Evolutionary conservation across 2,329 filamentous ascomycete species (phyloP), one percentile per base, ranked within the genome.

Genomic region (Aspergillus fischeri): DNA sequence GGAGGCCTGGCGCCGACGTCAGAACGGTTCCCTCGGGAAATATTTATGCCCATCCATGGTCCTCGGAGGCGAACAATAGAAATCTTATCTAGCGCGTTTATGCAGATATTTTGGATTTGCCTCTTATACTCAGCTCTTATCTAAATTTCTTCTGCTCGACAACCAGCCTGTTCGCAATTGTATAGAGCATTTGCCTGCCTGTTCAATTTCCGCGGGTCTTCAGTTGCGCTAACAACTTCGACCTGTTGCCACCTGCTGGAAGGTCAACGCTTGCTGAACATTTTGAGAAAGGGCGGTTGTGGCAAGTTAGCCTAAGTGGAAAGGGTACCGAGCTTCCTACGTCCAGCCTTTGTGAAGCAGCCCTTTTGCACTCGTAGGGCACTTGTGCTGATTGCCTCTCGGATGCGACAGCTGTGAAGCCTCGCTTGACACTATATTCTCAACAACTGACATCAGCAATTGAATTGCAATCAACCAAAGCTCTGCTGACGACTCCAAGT

Each of bases 1-100:
- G 32, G 51, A 44, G 51, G 47, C 49, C 29, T 50, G 41, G 50
- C 56, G 27, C 54, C 54, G 54, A 59, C 54, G 57, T 56, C 57
- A 59, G 51, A 59, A 49, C 27, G 50, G 51, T 27, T 52, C 49
- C 53, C 38, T 49, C 57, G 53, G 53, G 47, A 54, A n/a, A 47
- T 47, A 47, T 24, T 14, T 51, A 38, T 51, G 28, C 49, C 11
- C 24, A 47, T 14, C 44, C 21, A 47, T 47, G 44, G 44, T 47
- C 20, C 44, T 25, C 10, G 44, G 24, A 47, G 44, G 44, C 44
- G 44, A 47, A 27, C 24, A 17, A 11, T 27, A 27, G 21, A 27
- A 27, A 24, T 47, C 44, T 47, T 47, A 14, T 47, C 21, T 27
- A 24, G 10, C 44, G 27, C 24, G 44, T 27, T 47, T 47, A 24